These are phyloP conservation scores for Penicillium sp. DNA, from an alignment of 2,329 filamentous ascomycete genomes.

Conservation along the genomic window DNA sequence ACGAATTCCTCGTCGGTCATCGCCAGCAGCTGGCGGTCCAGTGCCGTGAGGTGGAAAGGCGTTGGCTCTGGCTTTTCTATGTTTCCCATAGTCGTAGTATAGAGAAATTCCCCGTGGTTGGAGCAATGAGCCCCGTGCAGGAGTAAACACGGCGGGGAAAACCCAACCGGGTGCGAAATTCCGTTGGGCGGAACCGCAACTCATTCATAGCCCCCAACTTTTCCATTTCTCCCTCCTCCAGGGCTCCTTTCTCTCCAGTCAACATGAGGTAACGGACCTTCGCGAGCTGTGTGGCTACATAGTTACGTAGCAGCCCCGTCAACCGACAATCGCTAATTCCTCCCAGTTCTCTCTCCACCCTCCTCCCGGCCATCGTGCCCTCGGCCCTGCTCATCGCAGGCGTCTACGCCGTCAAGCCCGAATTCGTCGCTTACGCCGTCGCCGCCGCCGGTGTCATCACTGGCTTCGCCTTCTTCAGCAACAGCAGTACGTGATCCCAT, in stretches of 20 bases:
- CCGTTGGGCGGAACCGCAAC: constrained; percentile 20
- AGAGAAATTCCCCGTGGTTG: too few relatives aligned
- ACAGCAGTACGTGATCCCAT: constrained; percentile 60
- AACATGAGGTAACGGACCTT: neutral
- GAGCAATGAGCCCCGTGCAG: too few relatives aligned
- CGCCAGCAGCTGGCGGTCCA: constrained; percentile 50
- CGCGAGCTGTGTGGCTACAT: neutral
- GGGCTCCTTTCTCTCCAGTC: neutral
- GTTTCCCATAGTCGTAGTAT: neutral
- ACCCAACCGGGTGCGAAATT: constrained; percentile 21
- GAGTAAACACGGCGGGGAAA: constrained; percentile 12
- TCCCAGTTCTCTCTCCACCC: constrained; percentile 46
- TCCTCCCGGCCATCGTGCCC: constrained; percentile 81
- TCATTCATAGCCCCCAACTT: constrained; percentile 2
- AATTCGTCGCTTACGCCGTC: constrained; percentile 71
- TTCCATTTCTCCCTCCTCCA: constrained; percentile 1
- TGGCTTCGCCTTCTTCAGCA: constrained; percentile 67
- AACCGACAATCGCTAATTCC: constrained; percentile 13
- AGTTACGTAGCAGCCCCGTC: neutral
- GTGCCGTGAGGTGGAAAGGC: constrained; percentile 48
- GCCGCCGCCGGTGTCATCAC: constrained; percentile 65
- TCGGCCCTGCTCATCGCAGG: constrained; percentile 75
- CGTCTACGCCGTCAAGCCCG: constrained; percentile 72
- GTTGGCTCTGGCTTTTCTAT: neutral
- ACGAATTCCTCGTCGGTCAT: constrained; percentile 54